Percentiles rank a stretch among this genome's conserved stretches.
phyloP scores from a whole-genome alignment of 805 yeast species.

The Ogataea salicorniae region DNA sequence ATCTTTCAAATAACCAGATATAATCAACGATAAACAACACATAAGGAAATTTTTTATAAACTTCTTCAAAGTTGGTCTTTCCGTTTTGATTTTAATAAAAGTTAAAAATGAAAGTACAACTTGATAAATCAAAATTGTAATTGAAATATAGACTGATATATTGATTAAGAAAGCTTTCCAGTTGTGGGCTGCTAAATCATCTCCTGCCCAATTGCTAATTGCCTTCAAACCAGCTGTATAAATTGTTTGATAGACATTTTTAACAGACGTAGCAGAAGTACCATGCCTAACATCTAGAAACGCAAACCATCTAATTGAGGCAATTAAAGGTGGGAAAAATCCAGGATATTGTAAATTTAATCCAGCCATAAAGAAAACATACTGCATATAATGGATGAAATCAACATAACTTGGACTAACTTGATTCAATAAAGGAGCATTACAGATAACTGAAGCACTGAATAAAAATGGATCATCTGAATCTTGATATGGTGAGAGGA shows the following conservation, averaged over 20 bases:
- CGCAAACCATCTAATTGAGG: conserved; percentile 51
- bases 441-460: conserved; percentile 54
- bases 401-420: conserved; percentile 49
- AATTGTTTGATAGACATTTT: conserved; percentile 39
- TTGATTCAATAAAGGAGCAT: conserved; percentile 49
- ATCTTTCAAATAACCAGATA: conserved; percentile 30
- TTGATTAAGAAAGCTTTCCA: conserved; percentile 44
- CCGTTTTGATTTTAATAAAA: conserved; percentile 5
- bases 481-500: conserved; percentile 55
- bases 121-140: conserved; percentile 17
- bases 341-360: conserved; percentile 57
- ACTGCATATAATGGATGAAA: conserved; percentile 51
- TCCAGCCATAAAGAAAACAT: conserved; percentile 51
- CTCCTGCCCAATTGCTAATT: conserved; percentile 28
- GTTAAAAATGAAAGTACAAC: conserved; percentile 2
- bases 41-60: conserved; percentile 21
- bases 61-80: conserved; percentile 7
- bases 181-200: conserved; percentile 3
- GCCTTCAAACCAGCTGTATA: conserved; percentile 37
- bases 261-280: conserved; percentile 11
- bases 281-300: conserved; percentile 31
- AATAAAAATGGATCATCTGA: conserved; percentile 47
- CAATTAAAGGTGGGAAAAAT: conserved; percentile 50
- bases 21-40: conserved; percentile 30
- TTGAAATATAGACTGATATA: conserved; percentile 23